These are phyloP conservation scores for Epicoccum sorghinum DNA, from an alignment of 2,329 filamentous ascomycete species.

Conservation along the genomic window DNA sequence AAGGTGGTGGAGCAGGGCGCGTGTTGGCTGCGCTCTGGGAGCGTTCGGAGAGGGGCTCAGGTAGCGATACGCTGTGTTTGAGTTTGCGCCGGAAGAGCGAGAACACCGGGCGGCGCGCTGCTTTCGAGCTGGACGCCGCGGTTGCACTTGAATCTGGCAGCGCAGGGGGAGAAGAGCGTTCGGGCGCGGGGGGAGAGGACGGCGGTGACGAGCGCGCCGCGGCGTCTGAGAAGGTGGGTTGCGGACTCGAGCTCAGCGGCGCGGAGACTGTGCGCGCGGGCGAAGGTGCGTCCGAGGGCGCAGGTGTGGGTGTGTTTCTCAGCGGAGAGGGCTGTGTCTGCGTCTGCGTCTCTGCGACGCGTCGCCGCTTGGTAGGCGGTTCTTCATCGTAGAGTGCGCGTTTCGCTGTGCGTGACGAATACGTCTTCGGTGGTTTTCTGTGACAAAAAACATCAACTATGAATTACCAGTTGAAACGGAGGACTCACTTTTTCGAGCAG, in stretches of 20 bases:
- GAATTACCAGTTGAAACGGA: too few species aligned
- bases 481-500: slow-evolving; percentile 33
- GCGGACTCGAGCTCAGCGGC: slow-evolving; percentile 38
- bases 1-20: background rate
- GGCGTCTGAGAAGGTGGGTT: slow-evolving; percentile 52
- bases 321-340: slow-evolving; percentile 20
- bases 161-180: slow-evolving; percentile 32
- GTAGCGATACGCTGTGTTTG: slow-evolving; percentile 19
- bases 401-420: slow-evolving; percentile 46
- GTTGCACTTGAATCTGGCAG: background rate
- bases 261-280: slow-evolving; percentile 19
- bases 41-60: slow-evolving; percentile 31
- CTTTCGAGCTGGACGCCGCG: background rate
- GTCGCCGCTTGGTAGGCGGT: slow-evolving; percentile 45
- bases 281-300: background rate
- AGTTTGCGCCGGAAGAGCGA: slow-evolving; percentile 50
- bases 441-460: slow-evolving; percentile 25
- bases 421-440: slow-evolving; percentile 44
- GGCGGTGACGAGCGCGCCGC: slow-evolving; percentile 35
- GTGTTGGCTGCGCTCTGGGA: slow-evolving; percentile 43
- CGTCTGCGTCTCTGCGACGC: slow-evolving; percentile 33
- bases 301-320: background rate
- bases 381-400: slow-evolving; percentile 38
- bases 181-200: slow-evolving; percentile 38
- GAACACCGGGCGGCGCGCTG: slow-evolving; percentile 56